These are phyloP conservation scores for Ochetophila trinervis DNA, from an alignment of 306 rosid genomes.

Conservation along the genomic window DNA sequence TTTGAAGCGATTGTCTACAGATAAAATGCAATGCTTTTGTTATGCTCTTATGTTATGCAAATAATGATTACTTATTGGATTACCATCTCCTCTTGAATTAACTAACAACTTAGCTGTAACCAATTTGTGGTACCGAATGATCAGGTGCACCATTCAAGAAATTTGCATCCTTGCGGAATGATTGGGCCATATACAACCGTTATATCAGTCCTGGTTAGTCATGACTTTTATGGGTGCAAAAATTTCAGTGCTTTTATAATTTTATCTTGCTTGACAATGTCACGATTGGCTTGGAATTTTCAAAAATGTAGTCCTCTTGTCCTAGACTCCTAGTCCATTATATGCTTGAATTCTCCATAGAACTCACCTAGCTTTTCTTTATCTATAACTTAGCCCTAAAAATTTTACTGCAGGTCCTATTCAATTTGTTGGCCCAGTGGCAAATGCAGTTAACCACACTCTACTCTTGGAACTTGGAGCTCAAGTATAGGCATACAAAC, in stretches of 20 bases:
- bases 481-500: conserved; percentile 30
- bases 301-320: neutral
- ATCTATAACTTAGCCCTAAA: neutral
- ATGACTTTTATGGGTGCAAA: neutral
- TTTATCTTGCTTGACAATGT: neutral
- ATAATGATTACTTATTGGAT: conserved; percentile 2
- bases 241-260: neutral
- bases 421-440: conserved; percentile 77
- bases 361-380: neutral
- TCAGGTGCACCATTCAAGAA: conserved; percentile 96
- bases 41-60: neutral
- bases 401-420: conserved; percentile 69
- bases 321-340: neutral
- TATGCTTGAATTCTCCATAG: neutral
- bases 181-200: conserved; percentile 88
- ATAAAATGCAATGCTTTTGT: neutral
- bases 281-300: neutral
- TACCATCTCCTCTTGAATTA: conserved; percentile 14
- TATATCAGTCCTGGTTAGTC: conserved; percentile 84
- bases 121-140: conserved; percentile 21
- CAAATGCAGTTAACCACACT: conserved; percentile 75
- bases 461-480: conserved; percentile 75
- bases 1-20: neutral
- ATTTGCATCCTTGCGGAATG: conserved; percentile 76
- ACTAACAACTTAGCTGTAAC: conserved; percentile 13